phyloP scores from a whole-genome alignment of 2,329 filamentous ascomycete species.

The Sporothrix humicola region DNA sequence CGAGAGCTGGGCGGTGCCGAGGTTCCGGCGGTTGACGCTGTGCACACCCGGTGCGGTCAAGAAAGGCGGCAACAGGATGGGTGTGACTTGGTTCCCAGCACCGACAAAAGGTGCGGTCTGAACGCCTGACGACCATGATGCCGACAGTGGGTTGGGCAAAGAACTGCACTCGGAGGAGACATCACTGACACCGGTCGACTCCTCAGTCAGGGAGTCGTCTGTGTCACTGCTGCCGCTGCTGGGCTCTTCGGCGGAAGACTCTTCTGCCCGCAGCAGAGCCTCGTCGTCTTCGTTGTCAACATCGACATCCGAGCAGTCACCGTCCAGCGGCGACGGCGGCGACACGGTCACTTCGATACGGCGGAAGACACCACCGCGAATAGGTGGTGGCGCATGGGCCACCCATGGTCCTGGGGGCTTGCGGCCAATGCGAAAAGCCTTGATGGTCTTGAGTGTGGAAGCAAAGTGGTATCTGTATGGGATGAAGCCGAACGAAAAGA shows the following conservation, averaged over 20 bases:
- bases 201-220: slow-evolving; percentile 21
- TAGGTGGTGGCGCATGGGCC: slow-evolving; percentile 63
- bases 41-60: slow-evolving; percentile 27
- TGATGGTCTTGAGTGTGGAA: slow-evolving; percentile 61
- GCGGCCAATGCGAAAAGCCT: slow-evolving; percentile 64
- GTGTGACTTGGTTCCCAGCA: not conserved
- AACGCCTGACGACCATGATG: slow-evolving; percentile 16
- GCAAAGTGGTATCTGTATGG: slow-evolving; percentile 61
- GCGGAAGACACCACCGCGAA: slow-evolving; percentile 43
- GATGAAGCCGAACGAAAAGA: not conserved
- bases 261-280: slow-evolving; percentile 25
- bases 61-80: slow-evolving; percentile 27
- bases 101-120: not conserved
- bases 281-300: slow-evolving; percentile 8
- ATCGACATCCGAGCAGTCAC: slow-evolving; percentile 8
- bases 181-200: slow-evolving; percentile 27
- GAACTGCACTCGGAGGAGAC: slow-evolving; percentile 31
- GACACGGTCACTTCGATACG: slow-evolving; percentile 26
- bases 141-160: slow-evolving; percentile 3
- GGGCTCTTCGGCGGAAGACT: slow-evolving; percentile 16
- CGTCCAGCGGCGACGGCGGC: slow-evolving; percentile 20
- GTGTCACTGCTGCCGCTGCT: slow-evolving; percentile 30
- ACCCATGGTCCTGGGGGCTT: slow-evolving; percentile 59
- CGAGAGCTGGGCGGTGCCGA: slow-evolving; percentile 25
- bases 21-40: slow-evolving; percentile 25